Base-by-base conservation (phyloP, 352 stramenopile genomes). In the Proteromonas lacertae region DNA sequence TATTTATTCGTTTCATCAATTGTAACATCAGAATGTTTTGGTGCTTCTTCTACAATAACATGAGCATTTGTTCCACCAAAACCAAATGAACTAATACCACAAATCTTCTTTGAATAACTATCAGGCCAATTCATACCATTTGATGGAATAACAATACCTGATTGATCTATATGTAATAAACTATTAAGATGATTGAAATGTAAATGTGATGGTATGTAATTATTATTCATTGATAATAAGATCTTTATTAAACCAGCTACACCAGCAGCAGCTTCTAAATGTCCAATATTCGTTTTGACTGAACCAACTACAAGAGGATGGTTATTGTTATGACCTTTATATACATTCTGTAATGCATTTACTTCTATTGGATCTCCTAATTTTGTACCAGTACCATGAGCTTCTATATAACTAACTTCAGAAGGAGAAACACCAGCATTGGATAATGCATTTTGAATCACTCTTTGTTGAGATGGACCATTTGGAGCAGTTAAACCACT, bases 331-430 rank as follows among this genome's bases (percentile, higher is more conserved):
- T 24, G 24, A 30, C 19, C 5, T n/a, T 28, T 14, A 45, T 36
- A 36, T 18, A 53, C 36, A 8, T 24, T 25, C 31, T 43, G 46
- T 1, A 53, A 38, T 6, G 51, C 48, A 4, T 21, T 38, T 18
- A 50, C 38, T 34, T 61, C 53, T 4, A 61, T 57, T 1, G 52
- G 48, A 30, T 61, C 53, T 14, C 53, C 53, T 13, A 61, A 37
- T 22, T 48, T 32, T 12, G 53, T 61, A 1, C 52, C 53, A 12
- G 53, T 60, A 13, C 53, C 53, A 25, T 61, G 52, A 19, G 46
- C 45, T 35, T 61, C 53, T 29, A 61, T 40, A 37, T 51, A 59
- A 23, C 33, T 44, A 9, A 60, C 41, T 14, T 39, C 33, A 28
- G 8, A 21, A 16, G 42, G n/a, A 33, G 16, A 20, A 0, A 53